phyloP scores from a whole-genome alignment of 352 stramenopile species.

The Phytophthora podocarpi region DNA sequence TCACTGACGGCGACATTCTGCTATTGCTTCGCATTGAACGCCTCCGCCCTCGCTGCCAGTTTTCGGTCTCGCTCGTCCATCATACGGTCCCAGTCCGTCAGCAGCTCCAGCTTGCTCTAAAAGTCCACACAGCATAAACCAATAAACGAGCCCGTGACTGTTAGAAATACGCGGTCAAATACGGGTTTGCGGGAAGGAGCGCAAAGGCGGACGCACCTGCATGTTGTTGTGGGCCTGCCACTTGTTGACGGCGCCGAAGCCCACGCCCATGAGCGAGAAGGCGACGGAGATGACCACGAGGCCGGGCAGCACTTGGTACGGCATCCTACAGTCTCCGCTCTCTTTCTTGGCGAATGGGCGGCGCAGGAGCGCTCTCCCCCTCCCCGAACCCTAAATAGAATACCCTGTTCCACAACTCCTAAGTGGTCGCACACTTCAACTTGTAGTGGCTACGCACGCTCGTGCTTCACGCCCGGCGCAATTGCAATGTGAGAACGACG shows the following conservation, averaged over 20 bases:
- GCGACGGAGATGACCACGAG: constrained; percentile 76
- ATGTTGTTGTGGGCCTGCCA: constrained; percentile 67
- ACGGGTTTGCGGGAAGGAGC: background rate
- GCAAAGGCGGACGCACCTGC: constrained; percentile 60
- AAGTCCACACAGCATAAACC: background rate
- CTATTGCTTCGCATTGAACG: constrained; percentile 41
- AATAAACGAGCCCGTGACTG: background rate
- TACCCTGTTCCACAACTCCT: no score
- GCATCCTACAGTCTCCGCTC: constrained; percentile 49
- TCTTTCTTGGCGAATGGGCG: background rate
- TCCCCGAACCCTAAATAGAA: background rate
- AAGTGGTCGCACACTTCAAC: no score
- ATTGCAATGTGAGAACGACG: constrained; percentile 55
- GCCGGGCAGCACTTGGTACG: constrained; percentile 86
- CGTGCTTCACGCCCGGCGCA: constrained; percentile 33
- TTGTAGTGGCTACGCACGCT: no score
- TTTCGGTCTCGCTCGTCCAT: constrained; percentile 84
- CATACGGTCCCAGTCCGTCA: constrained; percentile 84
- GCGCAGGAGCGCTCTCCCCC: background rate
- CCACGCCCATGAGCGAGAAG: constrained; percentile 82
- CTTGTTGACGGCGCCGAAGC: constrained; percentile 79
- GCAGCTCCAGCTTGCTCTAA: constrained; percentile 77
- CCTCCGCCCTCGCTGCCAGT: constrained; percentile 49
- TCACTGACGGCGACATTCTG: constrained; percentile 1
- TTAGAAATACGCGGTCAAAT: background rate